Base-by-base conservation (phyloP, 1,284 basidiomycete genomes). In the Moesziomyces sp. region DNA sequence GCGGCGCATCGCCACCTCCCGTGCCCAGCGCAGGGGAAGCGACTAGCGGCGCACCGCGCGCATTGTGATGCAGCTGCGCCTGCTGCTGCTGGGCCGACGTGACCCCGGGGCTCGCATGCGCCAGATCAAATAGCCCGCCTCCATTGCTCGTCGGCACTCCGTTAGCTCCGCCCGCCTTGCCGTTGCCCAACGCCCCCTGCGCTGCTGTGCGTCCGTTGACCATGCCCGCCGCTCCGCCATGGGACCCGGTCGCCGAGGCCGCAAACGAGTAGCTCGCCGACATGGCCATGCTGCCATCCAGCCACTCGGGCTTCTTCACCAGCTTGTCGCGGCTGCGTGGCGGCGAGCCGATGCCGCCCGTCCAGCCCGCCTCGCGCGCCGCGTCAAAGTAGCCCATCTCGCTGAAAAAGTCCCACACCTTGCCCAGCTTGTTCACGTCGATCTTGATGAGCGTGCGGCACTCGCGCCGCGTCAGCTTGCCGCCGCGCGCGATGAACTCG, bases 381-480 rank as follows among this genome's bases (percentile, higher is more conserved):
- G 75, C 71, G 16, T 68, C 69, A 45, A 83, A 61, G 54, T 81
- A 83, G 38, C 81, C 81, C 66, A 82, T 74, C 56, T 80, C 73
- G 46, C 71, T 63, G 59, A 83, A 76, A 43, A 83, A 76, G 51
- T 83, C 82, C 68, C 79, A 83, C 21, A 83, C 74, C 43, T 81
- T 79, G 51, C 74, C 72, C 7, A 80, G 56, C 61, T 83, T 83
- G 58, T 79, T 82, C 13, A 79, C 79, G 46, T 79, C 79, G 21
- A 82, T 77, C 72, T 78, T 70, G 74, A 81, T 69, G 43, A 84
- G 52, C 44, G 60, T 58, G 21, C 79, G 61, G 35, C 74, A 76
- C 49, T 82, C 79, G 46, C 77, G 61, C 24, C 80, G 58, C n/a
- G 80, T 70, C 18, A 84, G 57, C 50, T 67, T 77, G 42, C 78